Conservation (phyloP, 2,329 filamentous ascomycete genomes). For the Coniochaeta ligniaria region DNA sequence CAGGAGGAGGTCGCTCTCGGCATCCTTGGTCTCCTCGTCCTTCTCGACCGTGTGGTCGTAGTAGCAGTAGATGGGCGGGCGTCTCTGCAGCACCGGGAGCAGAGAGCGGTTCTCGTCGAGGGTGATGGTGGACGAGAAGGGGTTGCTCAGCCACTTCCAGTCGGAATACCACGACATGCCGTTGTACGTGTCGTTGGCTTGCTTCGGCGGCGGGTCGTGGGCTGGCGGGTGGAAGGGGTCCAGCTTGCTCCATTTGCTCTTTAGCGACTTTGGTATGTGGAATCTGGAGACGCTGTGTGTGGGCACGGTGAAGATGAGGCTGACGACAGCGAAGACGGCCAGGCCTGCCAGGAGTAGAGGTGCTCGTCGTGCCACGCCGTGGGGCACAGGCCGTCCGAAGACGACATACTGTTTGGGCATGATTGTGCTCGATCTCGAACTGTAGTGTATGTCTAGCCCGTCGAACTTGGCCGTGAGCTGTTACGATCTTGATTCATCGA, state of each 20-base stretch:
- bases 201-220: constrained; percentile 60
- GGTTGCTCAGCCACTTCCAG: constrained; percentile 78
- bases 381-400: constrained; percentile 41
- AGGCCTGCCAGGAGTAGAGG: constrained; percentile 43
- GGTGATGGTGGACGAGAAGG: constrained; percentile 75
- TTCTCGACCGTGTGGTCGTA: constrained; percentile 65
- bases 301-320: constrained; percentile 44
- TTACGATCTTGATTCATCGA: neutral
- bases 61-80: constrained; percentile 82
- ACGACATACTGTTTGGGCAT: constrained; percentile 41
- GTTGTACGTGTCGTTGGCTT: constrained; percentile 71
- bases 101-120: constrained; percentile 78
- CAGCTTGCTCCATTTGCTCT: constrained; percentile 38
- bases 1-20: constrained; percentile 72
- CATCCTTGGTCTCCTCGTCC: constrained; percentile 56
- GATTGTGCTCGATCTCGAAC: neutral
- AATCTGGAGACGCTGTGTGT: constrained; percentile 42
- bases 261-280: constrained; percentile 38
- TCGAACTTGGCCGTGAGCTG: neutral
- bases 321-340: constrained; percentile 45
- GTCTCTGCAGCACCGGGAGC: constrained; percentile 65
- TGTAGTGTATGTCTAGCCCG: neutral
- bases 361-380: constrained; percentile 44
- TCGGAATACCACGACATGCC: constrained; percentile 81
- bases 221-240: constrained; percentile 64